Evolutionary conservation across 805 yeast genomes (phyloP).

Genomic region (Blastobotrys terrestris): DNA sequence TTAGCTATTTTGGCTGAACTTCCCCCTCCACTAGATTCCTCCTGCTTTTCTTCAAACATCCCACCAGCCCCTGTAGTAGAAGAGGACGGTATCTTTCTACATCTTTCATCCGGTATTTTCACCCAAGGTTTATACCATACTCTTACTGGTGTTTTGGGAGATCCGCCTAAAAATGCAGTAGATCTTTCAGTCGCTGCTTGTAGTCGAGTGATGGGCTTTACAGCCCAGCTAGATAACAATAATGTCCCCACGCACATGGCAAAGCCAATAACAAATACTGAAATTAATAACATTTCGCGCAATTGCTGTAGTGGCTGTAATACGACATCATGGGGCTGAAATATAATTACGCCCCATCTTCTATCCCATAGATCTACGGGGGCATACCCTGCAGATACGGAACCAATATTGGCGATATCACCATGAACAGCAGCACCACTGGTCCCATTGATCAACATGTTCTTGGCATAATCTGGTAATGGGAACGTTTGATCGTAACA

Average conservation of each 20-base stretch:
- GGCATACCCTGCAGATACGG: constrained; percentile 54
- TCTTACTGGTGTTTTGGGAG: constrained; percentile 3
- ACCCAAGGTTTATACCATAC: constrained; percentile 8
- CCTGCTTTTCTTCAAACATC: neutral
- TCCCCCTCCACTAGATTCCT: neutral
- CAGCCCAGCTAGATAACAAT: constrained; percentile 77
- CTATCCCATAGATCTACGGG: constrained; percentile 38
- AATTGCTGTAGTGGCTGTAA: constrained; percentile 57
- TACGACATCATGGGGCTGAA: constrained; percentile 54
- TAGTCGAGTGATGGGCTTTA: constrained; percentile 70
- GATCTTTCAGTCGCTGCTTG: constrained; percentile 74
- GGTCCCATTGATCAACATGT: neutral
- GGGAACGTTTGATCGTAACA: constrained; percentile 17
- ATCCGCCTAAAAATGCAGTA: neutral
- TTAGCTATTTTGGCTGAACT: neutral
- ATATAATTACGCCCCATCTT: constrained; percentile 67
- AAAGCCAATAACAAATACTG: constrained; percentile 55
- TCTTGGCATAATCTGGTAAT: neutral
- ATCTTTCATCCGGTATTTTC: neutral
- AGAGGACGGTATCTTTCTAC: neutral
- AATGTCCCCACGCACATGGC: constrained; percentile 66
- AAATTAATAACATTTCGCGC: constrained; percentile 65
- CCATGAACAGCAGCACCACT: neutral
- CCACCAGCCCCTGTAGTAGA: neutral
- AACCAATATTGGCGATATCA: neutral